phyloP scores from a whole-genome alignment of 2,329 filamentous ascomycete genomes.

The Ceratocystis alfenasii region DNA sequence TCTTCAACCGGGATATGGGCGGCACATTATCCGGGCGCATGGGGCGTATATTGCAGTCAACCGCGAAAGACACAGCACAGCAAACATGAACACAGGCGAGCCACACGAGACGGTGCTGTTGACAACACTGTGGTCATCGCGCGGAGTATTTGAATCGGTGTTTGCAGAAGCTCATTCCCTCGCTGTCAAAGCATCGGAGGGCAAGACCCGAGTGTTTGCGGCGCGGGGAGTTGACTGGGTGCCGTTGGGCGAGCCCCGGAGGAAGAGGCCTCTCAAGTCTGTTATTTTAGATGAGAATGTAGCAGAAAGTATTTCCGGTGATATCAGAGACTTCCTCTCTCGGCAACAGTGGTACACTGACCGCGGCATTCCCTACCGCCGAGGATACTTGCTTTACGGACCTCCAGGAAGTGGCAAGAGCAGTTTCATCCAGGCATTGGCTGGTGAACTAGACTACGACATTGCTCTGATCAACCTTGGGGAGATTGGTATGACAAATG shows the following conservation, averaged over 20 bases:
- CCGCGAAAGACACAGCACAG: conserved; percentile 72
- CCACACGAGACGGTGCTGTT: conserved; percentile 91
- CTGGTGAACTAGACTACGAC: conserved; percentile 82
- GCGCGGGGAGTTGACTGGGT: conserved; percentile 76
- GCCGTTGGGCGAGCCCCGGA: conserved; percentile 68
- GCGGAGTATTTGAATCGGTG: conserved; percentile 78
- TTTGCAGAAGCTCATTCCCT: conserved; percentile 78
- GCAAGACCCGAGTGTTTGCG: conserved; percentile 86
- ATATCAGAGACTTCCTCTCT: conserved; percentile 70
- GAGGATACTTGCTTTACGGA: conserved; percentile 80
- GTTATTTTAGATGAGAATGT: conserved; percentile 78
- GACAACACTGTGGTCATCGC: conserved; percentile 80
- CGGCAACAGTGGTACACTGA: conserved; percentile 83
- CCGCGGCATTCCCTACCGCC: conserved; percentile 83
- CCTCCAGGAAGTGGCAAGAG: conserved; percentile 88
- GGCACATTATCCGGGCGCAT: conserved; percentile 75
- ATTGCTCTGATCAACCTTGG: conserved; percentile 88
- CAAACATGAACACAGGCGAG: conserved; percentile 68
- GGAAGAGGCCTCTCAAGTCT: conserved; percentile 76
- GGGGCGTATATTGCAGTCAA: conserved; percentile 80
- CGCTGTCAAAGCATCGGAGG: conserved; percentile 68
- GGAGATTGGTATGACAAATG: conserved; percentile 79
- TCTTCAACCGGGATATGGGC: conserved; percentile 80
- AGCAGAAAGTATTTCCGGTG: conserved; percentile 65
- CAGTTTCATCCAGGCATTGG: conserved; percentile 89